Percentiles rank a stretch among this genome's conserved stretches.
Conservation (phyloP, 495 filamentous ascomycete species). For the Aspergillus incahuasiensis region DNA sequence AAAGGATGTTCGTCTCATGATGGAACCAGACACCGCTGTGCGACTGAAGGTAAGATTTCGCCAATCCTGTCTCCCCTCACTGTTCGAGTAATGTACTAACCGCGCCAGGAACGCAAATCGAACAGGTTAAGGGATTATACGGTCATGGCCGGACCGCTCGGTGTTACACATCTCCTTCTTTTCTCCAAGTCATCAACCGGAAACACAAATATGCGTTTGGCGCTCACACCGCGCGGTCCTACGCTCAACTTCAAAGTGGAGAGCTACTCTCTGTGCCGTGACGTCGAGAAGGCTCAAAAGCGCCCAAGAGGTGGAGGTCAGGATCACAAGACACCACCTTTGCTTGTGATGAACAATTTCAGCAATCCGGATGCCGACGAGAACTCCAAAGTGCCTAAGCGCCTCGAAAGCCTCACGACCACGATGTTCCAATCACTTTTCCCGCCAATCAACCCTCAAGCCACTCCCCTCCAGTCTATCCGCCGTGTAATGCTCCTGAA, state of each 20-base stretch:
- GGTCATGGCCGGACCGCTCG: conserved; percentile 90
- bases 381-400: conserved; percentile 65
- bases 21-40: conserved; percentile 91
- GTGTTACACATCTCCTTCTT: conserved; percentile 88
- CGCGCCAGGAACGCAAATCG: conserved; percentile 68
- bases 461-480: conserved; percentile 81
- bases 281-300: conserved; percentile 74
- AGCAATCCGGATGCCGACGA: conserved; percentile 53
- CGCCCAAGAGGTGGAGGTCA: conserved; percentile 76
- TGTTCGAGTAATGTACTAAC: neutral
- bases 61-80: neutral
- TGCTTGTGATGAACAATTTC: conserved; percentile 99
- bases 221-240: conserved; percentile 83
- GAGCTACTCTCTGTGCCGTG: conserved; percentile 89
- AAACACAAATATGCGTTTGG: conserved; percentile 88
- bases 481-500: conserved; percentile 86
- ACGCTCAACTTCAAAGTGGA: conserved; percentile 95
- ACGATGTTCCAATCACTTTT: conserved; percentile 96
- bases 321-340: conserved; percentile 74
- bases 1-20: conserved; percentile 83
- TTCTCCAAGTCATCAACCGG: conserved; percentile 88
- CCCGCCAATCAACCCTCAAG: conserved; percentile 90
- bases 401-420: conserved; percentile 89
- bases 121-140: conserved; percentile 92
- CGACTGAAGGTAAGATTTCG: conserved; percentile 56